Evolutionary conservation across 352 stramenopile species (phyloP).

Genomic region (Pythium monospermum): DNA sequence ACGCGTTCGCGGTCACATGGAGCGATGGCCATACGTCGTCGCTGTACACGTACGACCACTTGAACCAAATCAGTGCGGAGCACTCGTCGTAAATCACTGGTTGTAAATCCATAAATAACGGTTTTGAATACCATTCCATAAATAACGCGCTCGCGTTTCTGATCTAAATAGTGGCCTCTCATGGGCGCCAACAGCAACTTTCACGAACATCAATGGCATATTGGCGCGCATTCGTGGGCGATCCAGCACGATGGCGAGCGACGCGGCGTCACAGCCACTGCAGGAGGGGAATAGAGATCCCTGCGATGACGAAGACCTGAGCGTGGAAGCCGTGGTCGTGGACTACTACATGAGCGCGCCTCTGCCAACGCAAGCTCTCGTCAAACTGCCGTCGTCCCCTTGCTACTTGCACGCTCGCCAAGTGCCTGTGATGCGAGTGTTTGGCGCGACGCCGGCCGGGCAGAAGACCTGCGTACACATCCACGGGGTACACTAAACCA

Average conservation of each 20-base stretch:
- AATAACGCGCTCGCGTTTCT: no score
- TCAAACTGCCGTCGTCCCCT: slow-evolving; percentile 42
- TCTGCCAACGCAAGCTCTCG: slow-evolving; percentile 43
- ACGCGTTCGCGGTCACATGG: slow-evolving; percentile 97
- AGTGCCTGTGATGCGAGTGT: slow-evolving; percentile 87
- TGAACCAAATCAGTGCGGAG: slow-evolving; percentile 59
- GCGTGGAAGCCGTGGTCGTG: slow-evolving; percentile 74
- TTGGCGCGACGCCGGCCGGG: slow-evolving; percentile 84
- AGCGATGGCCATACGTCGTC: slow-evolving; percentile 95
- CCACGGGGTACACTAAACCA: slow-evolving; percentile 78
- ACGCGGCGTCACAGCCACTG: neutral
- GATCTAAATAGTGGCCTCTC: no score
- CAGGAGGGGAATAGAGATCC: no score
- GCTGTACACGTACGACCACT: slow-evolving; percentile 94
- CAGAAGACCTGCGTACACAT: slow-evolving; percentile 89
- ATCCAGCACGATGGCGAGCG: neutral
- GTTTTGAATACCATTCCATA: no score
- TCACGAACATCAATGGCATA: neutral
- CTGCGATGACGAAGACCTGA: slow-evolving; percentile 34
- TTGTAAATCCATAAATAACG: slow-evolving; percentile 8
- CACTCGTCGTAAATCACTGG: neutral
- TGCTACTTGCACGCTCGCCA: slow-evolving; percentile 61
- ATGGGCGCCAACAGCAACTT: slow-evolving; percentile 8
- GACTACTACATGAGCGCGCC: slow-evolving; percentile 77
- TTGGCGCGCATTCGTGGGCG: slow-evolving; percentile 7